Evolutionary conservation across 306 rosid genomes (phyloP).

Genomic region (Quercus variabilis): DNA sequence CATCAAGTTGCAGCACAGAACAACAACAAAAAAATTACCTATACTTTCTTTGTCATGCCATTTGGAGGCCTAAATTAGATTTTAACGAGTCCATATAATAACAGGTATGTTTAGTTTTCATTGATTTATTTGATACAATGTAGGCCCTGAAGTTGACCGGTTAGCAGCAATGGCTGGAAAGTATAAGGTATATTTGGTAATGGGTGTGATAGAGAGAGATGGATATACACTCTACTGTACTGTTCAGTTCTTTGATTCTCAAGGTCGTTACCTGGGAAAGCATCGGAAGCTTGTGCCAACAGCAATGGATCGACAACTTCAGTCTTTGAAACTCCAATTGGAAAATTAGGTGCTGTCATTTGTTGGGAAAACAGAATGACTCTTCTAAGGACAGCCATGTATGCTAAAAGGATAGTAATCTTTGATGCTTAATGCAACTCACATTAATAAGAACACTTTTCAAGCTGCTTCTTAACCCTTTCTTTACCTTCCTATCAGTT

Average conservation of each 20-base stretch:
- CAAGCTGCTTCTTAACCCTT: not conserved
- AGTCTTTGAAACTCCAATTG: constrained; percentile 79
- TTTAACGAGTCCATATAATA: not conserved
- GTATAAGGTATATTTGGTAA: constrained; percentile 74
- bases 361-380: constrained; percentile 98
- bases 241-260: constrained; percentile 77
- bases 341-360: constrained; percentile 90
- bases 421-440: not conserved
- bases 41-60: not conserved
- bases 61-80: not conserved
- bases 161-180: constrained; percentile 92
- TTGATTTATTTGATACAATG: constrained; percentile 6
- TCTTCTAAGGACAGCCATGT: constrained; percentile 22
- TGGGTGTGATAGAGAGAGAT: constrained; percentile 91
- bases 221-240: constrained; percentile 89
- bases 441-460: not conserved
- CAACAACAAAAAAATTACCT: not conserved
- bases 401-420: constrained; percentile 53
- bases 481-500: too few relatives aligned
- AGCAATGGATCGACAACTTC: constrained; percentile 79
- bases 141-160: constrained; percentile 88
- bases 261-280: constrained; percentile 83
- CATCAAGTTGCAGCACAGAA: not conserved
- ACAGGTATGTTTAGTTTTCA: not conserved
- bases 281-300: constrained; percentile 94